Evolutionary conservation across 495 filamentous ascomycete species (phyloP).

Genomic region (Penicillium bovifimosum): DNA sequence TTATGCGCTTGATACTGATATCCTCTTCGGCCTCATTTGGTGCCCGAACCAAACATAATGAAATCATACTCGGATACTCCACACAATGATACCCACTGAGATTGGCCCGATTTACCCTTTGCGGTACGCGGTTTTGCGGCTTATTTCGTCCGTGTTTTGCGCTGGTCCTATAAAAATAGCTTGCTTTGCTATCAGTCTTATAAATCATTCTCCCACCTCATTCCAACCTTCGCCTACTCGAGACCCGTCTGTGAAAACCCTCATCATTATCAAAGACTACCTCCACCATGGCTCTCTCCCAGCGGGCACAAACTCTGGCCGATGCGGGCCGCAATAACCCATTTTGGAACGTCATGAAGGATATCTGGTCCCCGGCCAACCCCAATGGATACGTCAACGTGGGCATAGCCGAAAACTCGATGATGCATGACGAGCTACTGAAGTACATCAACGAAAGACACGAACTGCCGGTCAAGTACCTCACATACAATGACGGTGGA

Average conservation of each 20-base stretch:
- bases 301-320: constrained; percentile 17
- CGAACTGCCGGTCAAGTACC: constrained; percentile 27
- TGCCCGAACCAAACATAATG: no score
- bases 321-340: constrained; percentile 9
- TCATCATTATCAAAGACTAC: background rate
- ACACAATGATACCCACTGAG: no score
- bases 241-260: background rate
- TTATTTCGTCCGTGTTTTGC: no score
- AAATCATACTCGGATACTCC: no score
- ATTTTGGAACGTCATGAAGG: constrained; percentile 25
- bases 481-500: constrained; percentile 43
- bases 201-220: background rate
- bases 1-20: no score
- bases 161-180: no score
- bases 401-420: constrained; percentile 36
- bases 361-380: constrained; percentile 25
- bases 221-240: background rate
- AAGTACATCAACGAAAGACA: constrained; percentile 28
- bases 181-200: background rate
- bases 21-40: no score
- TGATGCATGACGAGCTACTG: constrained; percentile 35
- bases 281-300: constrained; percentile 15
- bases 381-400: constrained; percentile 35
- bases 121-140: no score
- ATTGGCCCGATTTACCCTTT: no score